Base-by-base conservation (phyloP, 306 rosid genomes). In the Citrullus mucosospermus region DNA sequence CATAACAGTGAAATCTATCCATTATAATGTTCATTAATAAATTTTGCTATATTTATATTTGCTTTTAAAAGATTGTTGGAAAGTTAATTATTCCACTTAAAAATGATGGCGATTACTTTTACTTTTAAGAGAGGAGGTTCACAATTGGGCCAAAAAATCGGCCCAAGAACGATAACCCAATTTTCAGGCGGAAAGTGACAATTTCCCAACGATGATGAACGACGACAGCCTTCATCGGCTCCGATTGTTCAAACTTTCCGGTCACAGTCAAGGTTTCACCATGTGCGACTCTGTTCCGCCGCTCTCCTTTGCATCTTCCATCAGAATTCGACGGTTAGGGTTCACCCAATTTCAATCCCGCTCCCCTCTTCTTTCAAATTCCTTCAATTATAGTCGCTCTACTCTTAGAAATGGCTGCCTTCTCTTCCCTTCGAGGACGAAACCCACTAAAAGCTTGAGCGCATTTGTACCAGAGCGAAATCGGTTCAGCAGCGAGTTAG, bases 231-330 rank as follows among this genome's bases (percentile, higher is more conserved):
- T 32, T 53, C 78, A n/a, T 18, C 58, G 78, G 48, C 59, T 53
- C 55, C 22, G 58, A 16, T 9, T 30, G 60, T 34, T 51, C 50
- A 0, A 74, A 74, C 14, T 15, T 8, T 25, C 8, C 38, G 2
- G 76, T 69, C n/a, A 25, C 36, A 8, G 20, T 70, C 48, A 15
- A 73, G 61, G 60, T 61, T 51, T 39, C 65, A 54, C 78, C 75
- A 85, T 89, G 90, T 76, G 83, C 76, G 90, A 85, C 9, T 83
- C 85, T 69, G 80, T 91, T 48, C 78, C 83, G 41, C 75, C 82
- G 67, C 60, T 62, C 77, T 80, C 86, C 16, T 78, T 86, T 4
- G 51, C 86, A 56, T 62, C 81, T 41, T 76, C 88, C 32, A 36
- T 80, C 82, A 84, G 87, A 53, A 78, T 84, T 80, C 85, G 55